Conservation (phyloP, 305 asterid genomes). For the Fraxinus ornus region DNA sequence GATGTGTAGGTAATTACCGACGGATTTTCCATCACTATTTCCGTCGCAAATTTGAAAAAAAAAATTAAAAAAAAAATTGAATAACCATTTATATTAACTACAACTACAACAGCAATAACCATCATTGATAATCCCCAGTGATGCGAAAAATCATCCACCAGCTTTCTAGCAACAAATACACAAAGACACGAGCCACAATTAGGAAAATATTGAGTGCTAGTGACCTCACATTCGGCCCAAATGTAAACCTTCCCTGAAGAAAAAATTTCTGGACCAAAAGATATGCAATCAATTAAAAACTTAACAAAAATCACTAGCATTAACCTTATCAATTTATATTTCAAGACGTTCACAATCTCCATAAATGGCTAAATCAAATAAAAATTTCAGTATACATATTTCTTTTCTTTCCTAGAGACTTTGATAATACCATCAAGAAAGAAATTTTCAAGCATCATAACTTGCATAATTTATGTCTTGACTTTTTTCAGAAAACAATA, state of each 20-base stretch:
- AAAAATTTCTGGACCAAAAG: slow-evolving; percentile 75
- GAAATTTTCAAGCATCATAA: not conserved
- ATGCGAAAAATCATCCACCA: slow-evolving; percentile 64
- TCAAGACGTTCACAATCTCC: not conserved
- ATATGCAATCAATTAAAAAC: slow-evolving; percentile 39
- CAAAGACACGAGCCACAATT: slow-evolving; percentile 87
- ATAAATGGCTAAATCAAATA: not conserved
- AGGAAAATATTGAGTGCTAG: slow-evolving; percentile 76
- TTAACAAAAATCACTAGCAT: not conserved
- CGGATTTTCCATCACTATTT: too few relatives aligned
- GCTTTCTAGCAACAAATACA: slow-evolving; percentile 86
- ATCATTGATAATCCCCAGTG: slow-evolving; percentile 73
- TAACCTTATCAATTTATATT: not conserved
- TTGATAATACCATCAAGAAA: not conserved
- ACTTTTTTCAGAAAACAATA: not conserved
- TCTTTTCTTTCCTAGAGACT: not conserved
- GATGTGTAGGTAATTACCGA: too few relatives aligned
- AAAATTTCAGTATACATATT: not conserved
- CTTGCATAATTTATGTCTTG: not conserved
- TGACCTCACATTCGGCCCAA: slow-evolving; percentile 96
- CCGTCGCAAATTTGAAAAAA: too few relatives aligned
- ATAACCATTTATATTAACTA: too few relatives aligned
- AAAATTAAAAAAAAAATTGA: too few relatives aligned
- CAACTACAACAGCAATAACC: slow-evolving; percentile 57
- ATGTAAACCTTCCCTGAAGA: slow-evolving; percentile 87